Percentiles rank a stretch among this genome's conserved stretches.
phyloP scores from a whole-genome alignment of 2,329 filamentous ascomycete genomes.

The Neofusicoccum sp. region DNA sequence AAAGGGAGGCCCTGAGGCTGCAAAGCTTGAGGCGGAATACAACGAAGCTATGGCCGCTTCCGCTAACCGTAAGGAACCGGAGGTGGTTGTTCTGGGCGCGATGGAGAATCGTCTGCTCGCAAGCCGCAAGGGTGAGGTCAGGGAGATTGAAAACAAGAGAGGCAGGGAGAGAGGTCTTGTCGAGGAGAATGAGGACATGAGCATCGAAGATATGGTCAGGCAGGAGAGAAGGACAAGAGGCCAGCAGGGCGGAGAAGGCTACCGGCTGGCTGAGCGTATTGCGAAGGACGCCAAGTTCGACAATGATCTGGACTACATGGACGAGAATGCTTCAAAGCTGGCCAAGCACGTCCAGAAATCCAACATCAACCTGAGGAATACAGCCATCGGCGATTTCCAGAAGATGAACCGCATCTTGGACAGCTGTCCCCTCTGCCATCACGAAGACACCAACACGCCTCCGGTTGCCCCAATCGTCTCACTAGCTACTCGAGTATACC shows the following conservation, averaged over 20 bases:
- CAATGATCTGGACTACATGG: constrained; percentile 92
- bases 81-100: constrained; percentile 76
- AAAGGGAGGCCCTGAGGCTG: constrained; percentile 70
- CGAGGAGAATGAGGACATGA: constrained; percentile 92
- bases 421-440: constrained; percentile 84
- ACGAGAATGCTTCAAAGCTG: constrained; percentile 90
- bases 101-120: constrained; percentile 90
- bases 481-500: constrained; percentile 78
- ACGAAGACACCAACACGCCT: constrained; percentile 73
- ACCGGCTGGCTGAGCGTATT: constrained; percentile 84
- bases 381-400: constrained; percentile 83
- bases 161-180: constrained; percentile 82
- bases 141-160: constrained; percentile 72
- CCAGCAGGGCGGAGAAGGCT: constrained; percentile 74
- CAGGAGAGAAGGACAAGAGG: constrained; percentile 85
- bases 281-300: constrained; percentile 90
- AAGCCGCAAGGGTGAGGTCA: constrained; percentile 71
- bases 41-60: constrained; percentile 66
- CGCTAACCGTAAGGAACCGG: constrained; percentile 55
- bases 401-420: constrained; percentile 86
- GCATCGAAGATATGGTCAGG: constrained; percentile 92
- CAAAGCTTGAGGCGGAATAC: constrained; percentile 79
- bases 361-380: constrained; percentile 81
- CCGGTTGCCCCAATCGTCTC: constrained; percentile 84
- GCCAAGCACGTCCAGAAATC: constrained; percentile 85